phyloP scores from a whole-genome alignment of 2,329 filamentous ascomycete genomes.

The Emergomyces pasteurianus region DNA sequence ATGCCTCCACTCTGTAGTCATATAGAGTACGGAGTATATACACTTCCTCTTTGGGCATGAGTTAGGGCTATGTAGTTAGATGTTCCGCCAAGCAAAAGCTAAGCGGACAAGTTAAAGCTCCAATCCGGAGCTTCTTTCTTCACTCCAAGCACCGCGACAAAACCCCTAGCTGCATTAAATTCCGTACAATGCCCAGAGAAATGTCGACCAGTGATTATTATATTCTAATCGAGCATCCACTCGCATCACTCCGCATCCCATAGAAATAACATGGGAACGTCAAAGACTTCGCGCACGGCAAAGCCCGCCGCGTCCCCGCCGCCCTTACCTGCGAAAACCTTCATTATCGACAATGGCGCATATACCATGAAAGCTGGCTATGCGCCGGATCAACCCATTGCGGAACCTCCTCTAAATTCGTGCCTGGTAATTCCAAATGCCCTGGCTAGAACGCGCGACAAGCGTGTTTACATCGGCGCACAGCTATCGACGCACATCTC shows the following conservation, averaged over 20 bases:
- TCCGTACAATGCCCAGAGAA: neutral
- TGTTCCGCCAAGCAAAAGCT: too few relatives aligned
- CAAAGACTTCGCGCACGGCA: slow-evolving; percentile 25
- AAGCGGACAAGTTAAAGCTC: too few relatives aligned
- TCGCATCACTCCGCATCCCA: neutral
- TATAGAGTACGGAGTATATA: too few relatives aligned
- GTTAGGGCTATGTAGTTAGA: too few relatives aligned
- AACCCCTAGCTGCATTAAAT: neutral
- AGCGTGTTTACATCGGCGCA: slow-evolving; percentile 65
- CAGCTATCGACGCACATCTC: slow-evolving; percentile 61
- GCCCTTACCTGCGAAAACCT: slow-evolving; percentile 51
- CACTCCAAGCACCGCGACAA: neutral
- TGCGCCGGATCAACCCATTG: slow-evolving; percentile 30
- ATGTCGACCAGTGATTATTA: neutral
- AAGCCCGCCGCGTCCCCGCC: slow-evolving; percentile 43
- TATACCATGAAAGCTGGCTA: slow-evolving; percentile 87
- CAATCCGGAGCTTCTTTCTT: neutral
- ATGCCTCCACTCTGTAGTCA: too few relatives aligned
- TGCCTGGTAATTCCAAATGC: slow-evolving; percentile 77
- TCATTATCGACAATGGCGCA: slow-evolving; percentile 88
- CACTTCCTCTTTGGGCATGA: too few relatives aligned
- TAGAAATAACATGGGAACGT: slow-evolving; percentile 17
- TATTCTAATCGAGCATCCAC: neutral
- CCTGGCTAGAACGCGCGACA: slow-evolving; percentile 70
- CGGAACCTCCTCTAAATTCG: slow-evolving; percentile 25